Percentiles rank a stretch among this genome's conserved stretches.
These are phyloP conservation scores for Xenoacremonium recifei DNA, from an alignment of 2,329 filamentous ascomycete genomes.

Conservation along the genomic window DNA sequence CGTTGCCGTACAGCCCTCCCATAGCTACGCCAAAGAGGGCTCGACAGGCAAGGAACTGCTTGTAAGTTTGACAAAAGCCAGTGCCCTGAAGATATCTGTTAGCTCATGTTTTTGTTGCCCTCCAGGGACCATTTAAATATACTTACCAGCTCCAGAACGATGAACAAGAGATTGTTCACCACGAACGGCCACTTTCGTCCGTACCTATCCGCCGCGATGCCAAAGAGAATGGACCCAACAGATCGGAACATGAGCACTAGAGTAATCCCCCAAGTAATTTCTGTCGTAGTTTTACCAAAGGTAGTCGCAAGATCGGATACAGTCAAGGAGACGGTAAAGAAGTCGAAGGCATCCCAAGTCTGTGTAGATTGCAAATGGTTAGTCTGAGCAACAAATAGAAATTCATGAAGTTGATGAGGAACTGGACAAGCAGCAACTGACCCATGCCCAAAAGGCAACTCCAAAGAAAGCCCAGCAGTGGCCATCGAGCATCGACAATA, in stretches of 20 bases:
- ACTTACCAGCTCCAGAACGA: conserved; percentile 66
- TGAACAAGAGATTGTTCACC: conserved; percentile 71
- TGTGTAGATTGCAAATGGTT: conserved; percentile 21
- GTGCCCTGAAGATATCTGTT: conserved; percentile 55
- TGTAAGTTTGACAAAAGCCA: conserved; percentile 66
- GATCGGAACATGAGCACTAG: conserved; percentile 61
- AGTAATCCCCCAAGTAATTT: conserved; percentile 65
- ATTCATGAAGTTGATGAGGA: not conserved
- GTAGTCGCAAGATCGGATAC: conserved; percentile 50
- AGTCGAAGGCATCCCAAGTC: conserved; percentile 66
- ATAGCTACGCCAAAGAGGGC: conserved; percentile 78
- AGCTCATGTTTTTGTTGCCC: too few species aligned
- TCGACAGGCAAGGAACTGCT: conserved; percentile 71
- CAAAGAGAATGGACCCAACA: conserved; percentile 53
- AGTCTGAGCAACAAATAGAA: not conserved
- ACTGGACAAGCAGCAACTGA: too few species aligned
- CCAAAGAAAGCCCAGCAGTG: conserved; percentile 56
- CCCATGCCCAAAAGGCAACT: conserved; percentile 56
- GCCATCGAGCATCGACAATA: conserved; percentile 47
- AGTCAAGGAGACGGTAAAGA: conserved; percentile 63
- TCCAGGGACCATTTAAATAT: too few species aligned
- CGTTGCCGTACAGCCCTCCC: conserved; percentile 79
- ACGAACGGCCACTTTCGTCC: conserved; percentile 72
- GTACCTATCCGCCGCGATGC: conserved; percentile 54
- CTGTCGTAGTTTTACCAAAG: conserved; percentile 53